Conservation (phyloP, 1,284 basidiomycete species). For the Fomitopsis palustris region DNA sequence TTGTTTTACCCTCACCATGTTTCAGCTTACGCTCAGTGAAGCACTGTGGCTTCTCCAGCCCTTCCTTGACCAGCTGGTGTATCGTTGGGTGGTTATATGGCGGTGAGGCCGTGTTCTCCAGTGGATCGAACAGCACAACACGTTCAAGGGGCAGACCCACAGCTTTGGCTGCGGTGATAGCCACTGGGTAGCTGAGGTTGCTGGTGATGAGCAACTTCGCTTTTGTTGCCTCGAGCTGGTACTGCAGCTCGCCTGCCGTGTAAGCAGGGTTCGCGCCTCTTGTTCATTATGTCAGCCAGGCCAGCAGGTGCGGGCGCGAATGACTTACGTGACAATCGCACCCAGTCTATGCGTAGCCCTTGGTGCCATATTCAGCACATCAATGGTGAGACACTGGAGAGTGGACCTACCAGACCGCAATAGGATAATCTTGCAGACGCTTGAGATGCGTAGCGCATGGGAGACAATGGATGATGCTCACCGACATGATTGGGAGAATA, state of each 20-base stretch:
- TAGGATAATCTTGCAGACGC: conserved; percentile 51
- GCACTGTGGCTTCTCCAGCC: conserved; percentile 37
- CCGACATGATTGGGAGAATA: conserved; percentile 31
- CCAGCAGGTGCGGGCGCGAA: background rate
- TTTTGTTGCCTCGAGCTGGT: conserved; percentile 50
- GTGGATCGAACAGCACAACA: conserved; percentile 47
- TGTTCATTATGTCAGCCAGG: background rate
- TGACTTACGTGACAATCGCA: conserved; percentile 47
- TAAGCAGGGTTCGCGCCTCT: conserved; percentile 58
- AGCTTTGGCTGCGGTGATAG: conserved; percentile 43
- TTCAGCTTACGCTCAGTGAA: conserved; percentile 52
- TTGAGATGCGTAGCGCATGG: background rate
- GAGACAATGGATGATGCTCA: background rate
- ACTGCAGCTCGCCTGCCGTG: conserved; percentile 50
- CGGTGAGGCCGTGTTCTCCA: background rate
- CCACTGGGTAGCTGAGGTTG: conserved; percentile 42
- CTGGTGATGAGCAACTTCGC: conserved; percentile 53
- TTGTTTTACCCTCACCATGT: conserved; percentile 65
- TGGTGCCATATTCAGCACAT: background rate
- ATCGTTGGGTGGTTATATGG: conserved; percentile 32
- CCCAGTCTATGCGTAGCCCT: conserved; percentile 65
- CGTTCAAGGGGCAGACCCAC: conserved; percentile 45
- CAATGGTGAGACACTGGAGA: background rate
- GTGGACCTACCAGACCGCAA: conserved; percentile 44
- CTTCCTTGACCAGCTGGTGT: conserved; percentile 54